phyloP scores from a whole-genome alignment of 139 green algal species.

The Chlamydomonas eustigma region DNA sequence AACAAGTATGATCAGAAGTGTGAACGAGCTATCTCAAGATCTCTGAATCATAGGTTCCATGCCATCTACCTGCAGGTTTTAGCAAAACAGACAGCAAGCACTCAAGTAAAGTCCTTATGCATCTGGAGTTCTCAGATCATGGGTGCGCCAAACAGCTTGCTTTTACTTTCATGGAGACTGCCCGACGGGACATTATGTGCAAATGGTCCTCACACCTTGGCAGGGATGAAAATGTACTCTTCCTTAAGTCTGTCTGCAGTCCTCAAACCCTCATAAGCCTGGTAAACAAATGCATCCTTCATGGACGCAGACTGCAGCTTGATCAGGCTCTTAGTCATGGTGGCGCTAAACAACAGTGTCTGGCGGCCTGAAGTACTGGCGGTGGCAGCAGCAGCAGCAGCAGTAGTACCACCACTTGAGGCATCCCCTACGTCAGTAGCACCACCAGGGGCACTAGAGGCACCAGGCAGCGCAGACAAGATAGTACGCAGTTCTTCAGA shows the following conservation, averaged over 20 bases:
- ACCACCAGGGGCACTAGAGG: conserved; percentile 89
- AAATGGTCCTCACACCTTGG: conserved; percentile 97
- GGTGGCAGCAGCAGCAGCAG: background rate
- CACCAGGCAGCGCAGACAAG: conserved; percentile 44
- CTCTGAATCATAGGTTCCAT: too few species aligned
- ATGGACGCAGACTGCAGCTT: conserved; percentile 39
- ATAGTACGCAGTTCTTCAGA: conserved; percentile 59
- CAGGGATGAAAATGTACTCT: conserved; percentile 92
- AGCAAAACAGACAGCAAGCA: too few species aligned
- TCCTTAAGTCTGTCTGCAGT: conserved; percentile 77
- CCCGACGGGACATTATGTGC: conserved; percentile 77
- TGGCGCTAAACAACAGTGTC: conserved; percentile 93
- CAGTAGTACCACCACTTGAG: background rate
- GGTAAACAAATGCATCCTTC: conserved; percentile 35
- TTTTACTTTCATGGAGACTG: too few species aligned
- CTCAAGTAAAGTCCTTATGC: too few species aligned
- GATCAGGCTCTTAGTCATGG: conserved; percentile 75
- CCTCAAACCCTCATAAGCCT: conserved; percentile 85
- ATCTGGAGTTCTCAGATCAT: too few species aligned
- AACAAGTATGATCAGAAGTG: too few species aligned
- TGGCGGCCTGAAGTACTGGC: conserved; percentile 53
- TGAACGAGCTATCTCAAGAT: too few species aligned
- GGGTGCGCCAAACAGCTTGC: too few species aligned
- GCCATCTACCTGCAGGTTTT: too few species aligned
- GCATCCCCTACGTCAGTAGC: background rate